A percentile compares a stretch with the other conserved stretches of the same genome.
These are phyloP conservation scores for Hysterium pulicare DNA, from an alignment of 2,329 filamentous ascomycete genomes.

Conservation along the genomic window DNA sequence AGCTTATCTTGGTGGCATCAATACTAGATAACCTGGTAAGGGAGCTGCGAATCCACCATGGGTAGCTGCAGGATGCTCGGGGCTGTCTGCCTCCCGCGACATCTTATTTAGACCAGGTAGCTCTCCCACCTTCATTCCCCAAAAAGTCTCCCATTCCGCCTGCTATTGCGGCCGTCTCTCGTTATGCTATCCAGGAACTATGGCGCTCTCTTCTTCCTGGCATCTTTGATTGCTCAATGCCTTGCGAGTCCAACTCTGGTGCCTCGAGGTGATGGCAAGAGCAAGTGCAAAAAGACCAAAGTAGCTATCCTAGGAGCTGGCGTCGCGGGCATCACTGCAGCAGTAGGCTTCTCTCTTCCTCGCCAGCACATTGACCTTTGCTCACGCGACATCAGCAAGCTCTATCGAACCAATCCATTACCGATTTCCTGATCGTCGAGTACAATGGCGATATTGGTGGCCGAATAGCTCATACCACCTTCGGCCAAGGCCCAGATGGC, in stretches of 20 bases:
- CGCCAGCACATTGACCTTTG: background rate
- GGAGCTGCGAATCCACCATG: no score
- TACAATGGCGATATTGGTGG: slow-evolving; percentile 62
- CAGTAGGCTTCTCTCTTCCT: slow-evolving; percentile 37
- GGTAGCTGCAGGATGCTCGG: no score
- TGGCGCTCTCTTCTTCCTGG: slow-evolving; percentile 3
- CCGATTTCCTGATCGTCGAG: slow-evolving; percentile 64
- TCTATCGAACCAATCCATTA: slow-evolving; percentile 57
- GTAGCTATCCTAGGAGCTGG: slow-evolving; percentile 52
- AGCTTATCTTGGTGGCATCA: no score
- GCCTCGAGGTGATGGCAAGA: slow-evolving; percentile 15
- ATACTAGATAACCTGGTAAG: no score
- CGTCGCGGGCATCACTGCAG: slow-evolving; percentile 61
- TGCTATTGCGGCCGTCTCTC: no score
- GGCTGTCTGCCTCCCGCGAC: no score
- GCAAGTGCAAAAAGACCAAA: slow-evolving; percentile 28
- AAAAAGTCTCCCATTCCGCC: background rate
- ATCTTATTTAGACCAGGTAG: no score
- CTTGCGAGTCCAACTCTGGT: slow-evolving; percentile 15
- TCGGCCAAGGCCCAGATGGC: slow-evolving; percentile 52
- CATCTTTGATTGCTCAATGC: slow-evolving; percentile 6
- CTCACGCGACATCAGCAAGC: slow-evolving; percentile 47
- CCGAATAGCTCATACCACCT: slow-evolving; percentile 55
- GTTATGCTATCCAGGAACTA: slow-evolving; percentile 5
- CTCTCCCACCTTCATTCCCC: no score